Conservation (phyloP, 2,329 filamentous ascomycete species). For the Sporothrix euskadiensis region DNA sequence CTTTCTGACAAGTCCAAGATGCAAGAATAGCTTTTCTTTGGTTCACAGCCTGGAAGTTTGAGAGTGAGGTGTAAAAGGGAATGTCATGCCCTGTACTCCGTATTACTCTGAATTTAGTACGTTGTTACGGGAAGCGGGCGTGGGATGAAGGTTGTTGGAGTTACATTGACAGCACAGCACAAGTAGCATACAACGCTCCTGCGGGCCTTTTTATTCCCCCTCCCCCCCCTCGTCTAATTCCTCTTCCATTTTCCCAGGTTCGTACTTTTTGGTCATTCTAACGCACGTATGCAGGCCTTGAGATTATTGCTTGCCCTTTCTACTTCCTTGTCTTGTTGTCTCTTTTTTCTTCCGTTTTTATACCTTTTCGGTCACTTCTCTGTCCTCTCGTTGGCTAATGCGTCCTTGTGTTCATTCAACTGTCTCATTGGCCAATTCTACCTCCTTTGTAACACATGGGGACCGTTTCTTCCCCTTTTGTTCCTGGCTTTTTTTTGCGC, state of each 20-base stretch:
- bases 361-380: not conserved
- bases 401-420: not conserved
- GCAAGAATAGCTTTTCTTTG: not conserved
- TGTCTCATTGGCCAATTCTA: not conserved
- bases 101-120: not conserved
- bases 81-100: not conserved
- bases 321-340: not conserved
- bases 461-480: not conserved
- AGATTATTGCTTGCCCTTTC: not conserved
- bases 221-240: not conserved
- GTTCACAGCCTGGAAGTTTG: not conserved
- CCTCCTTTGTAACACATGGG: not conserved
- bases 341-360: not conserved
- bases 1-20: not conserved
- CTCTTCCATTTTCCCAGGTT: not conserved
- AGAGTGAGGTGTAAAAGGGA: not conserved
- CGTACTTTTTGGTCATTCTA: not conserved
- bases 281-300: not conserved
- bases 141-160: slow-evolving; percentile 2
- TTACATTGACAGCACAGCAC: slow-evolving; percentile 3
- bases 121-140: not conserved
- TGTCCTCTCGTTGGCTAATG: slow-evolving; percentile 7
- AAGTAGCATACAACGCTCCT: not conserved
- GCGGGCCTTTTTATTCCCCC: too few species aligned
- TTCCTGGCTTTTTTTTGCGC: not conserved